These are phyloP conservation scores for Candida dubliniensis DNA, from an alignment of 1,139 yeast genomes.

Conservation along the genomic window DNA sequence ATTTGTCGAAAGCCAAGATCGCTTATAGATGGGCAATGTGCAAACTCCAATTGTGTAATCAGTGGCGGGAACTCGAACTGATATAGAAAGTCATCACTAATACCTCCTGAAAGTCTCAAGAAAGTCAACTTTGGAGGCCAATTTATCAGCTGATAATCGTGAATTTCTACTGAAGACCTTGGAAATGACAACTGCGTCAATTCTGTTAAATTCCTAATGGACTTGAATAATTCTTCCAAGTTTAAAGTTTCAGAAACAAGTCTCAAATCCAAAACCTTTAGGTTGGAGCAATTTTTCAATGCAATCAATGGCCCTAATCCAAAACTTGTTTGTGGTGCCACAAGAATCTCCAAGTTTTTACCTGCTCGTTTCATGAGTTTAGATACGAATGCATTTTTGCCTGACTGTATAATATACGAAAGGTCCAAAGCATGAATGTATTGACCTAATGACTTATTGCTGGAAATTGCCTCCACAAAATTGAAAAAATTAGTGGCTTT, in stretches of 20 bases:
- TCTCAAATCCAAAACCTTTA: constrained; percentile 74
- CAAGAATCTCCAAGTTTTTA: constrained; percentile 58
- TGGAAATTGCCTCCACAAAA: constrained; percentile 71
- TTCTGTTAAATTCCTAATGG: constrained; percentile 60
- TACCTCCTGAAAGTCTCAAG: constrained; percentile 83
- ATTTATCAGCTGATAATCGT: constrained; percentile 48
- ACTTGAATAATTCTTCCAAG: constrained; percentile 70
- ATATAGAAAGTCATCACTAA: constrained; percentile 73
- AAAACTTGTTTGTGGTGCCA: constrained; percentile 94
- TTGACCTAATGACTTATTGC: constrained; percentile 40
- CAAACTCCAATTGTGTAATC: constrained; percentile 70
- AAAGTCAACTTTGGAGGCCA: constrained; percentile 83
- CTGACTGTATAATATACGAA: constrained; percentile 79
- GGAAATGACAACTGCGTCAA: constrained; percentile 85
- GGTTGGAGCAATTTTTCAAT: constrained; percentile 63
- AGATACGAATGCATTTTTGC: constrained; percentile 90
- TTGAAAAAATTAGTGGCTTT: constrained; percentile 64
- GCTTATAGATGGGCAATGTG: constrained; percentile 80
- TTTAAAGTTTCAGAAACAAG: constrained; percentile 90
- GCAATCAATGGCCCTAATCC: constrained; percentile 87
- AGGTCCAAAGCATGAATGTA: constrained; percentile 62
- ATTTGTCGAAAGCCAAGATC: constrained; percentile 63
- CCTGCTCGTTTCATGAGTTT: constrained; percentile 77
- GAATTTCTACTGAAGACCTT: constrained; percentile 78
- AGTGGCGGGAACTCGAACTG: constrained; percentile 69